These are phyloP conservation scores for Grosmannia serpens DNA, from an alignment of 2,329 filamentous ascomycete species.

Conservation along the genomic window DNA sequence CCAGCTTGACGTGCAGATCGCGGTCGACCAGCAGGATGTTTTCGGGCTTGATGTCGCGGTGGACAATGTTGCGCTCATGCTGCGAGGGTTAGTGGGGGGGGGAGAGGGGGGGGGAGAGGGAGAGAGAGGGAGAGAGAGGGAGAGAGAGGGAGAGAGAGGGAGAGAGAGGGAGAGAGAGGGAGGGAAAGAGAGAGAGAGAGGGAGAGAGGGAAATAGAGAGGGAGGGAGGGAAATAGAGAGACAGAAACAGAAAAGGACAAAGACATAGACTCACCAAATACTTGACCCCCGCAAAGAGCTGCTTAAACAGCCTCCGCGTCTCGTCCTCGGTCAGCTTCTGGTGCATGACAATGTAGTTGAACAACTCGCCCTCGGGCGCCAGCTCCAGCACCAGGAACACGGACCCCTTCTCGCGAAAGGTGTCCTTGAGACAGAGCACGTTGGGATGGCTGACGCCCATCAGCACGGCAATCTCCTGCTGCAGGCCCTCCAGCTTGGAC, in stretches of 20 bases:
- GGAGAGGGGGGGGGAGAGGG: not conserved
- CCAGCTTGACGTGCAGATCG: constrained; percentile 76
- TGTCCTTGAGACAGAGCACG: constrained; percentile 85
- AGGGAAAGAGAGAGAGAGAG: not conserved
- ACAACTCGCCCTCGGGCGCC: constrained; percentile 85
- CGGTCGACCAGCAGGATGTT: constrained; percentile 87
- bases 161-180: not conserved
- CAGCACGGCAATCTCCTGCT: constrained; percentile 91
- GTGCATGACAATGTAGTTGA: constrained; percentile 89
- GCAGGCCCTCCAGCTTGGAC: constrained; percentile 72
- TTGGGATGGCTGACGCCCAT: constrained; percentile 97
- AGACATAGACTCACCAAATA: constrained; percentile 61
- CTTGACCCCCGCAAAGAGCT: constrained; percentile 88
- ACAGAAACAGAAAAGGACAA: not conserved
- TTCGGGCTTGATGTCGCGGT: constrained; percentile 95
- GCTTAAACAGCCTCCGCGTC: constrained; percentile 74
- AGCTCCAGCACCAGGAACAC: constrained; percentile 89
- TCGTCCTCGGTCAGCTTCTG: constrained; percentile 78
- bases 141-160: not conserved
- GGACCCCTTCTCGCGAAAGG: constrained; percentile 81
- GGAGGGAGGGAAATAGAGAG: not conserved
- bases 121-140: not conserved
- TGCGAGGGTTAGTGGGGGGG: constrained; percentile 25
- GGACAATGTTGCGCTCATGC: constrained; percentile 96
- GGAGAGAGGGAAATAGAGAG: not conserved